phyloP scores from a whole-genome alignment of 495 filamentous ascomycete species.

The Neurospora africana region DNA sequence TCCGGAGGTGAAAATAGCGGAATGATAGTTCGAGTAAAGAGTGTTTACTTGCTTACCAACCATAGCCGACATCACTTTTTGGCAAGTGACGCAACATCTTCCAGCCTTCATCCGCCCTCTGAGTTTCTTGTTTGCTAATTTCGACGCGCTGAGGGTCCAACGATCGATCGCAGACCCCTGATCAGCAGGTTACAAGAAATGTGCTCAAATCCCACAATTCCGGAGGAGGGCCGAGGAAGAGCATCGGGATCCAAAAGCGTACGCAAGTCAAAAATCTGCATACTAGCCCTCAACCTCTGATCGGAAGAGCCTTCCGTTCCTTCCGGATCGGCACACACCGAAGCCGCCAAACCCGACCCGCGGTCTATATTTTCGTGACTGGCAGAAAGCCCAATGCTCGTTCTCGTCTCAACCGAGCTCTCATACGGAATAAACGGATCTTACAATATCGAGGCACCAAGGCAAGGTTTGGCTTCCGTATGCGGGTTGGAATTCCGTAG shows the following conservation, averaged over 20 bases:
- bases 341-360: neutral
- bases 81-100: neutral
- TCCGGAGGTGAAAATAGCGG: neutral
- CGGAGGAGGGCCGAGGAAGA: neutral
- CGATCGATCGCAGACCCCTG: neutral
- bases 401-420: neutral
- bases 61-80: neutral
- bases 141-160: neutral
- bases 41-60: neutral
- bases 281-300: neutral
- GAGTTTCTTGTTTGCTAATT: neutral
- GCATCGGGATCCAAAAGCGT: neutral
- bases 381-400: neutral
- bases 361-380: neutral
- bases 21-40: neutral
- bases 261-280: neutral
- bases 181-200: neutral
- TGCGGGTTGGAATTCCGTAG: neutral
- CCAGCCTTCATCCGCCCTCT: neutral
- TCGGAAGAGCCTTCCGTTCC: neutral
- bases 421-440: neutral
- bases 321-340: neutral
- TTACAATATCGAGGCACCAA: neutral
- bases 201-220: neutral
- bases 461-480: neutral